Percentiles rank a stretch among this genome's conserved stretches.
phyloP scores from a whole-genome alignment of 805 yeast genomes.

The Yarrowia sp. region DNA sequence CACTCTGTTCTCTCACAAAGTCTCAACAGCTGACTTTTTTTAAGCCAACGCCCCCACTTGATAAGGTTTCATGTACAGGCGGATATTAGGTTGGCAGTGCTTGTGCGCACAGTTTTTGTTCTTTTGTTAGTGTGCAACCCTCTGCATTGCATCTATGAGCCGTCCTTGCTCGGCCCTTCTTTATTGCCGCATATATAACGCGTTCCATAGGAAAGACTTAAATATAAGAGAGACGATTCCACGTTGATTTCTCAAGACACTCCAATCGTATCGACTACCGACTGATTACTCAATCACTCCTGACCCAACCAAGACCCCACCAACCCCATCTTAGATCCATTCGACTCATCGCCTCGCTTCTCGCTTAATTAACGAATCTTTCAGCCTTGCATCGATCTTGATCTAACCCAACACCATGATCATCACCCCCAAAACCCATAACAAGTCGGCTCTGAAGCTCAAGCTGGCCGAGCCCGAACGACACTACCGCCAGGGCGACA shows the following conservation, averaged over 20 bases:
- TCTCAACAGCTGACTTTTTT: conserved; percentile 33
- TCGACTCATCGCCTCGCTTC: too few relatives aligned
- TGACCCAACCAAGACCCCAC: neutral
- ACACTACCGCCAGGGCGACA: conserved; percentile 37
- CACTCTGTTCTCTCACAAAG: neutral
- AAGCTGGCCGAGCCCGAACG: conserved; percentile 35
- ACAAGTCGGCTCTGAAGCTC: conserved; percentile 34
- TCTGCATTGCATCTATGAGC: conserved; percentile 31
- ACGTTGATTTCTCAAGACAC: too few relatives aligned
- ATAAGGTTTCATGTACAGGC: conserved; percentile 20
- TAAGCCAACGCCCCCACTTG: conserved; percentile 31
- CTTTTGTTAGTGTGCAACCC: conserved; percentile 21
- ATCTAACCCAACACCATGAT: conserved; percentile 17
- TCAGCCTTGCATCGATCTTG: conserved; percentile 33
- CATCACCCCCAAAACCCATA: conserved; percentile 37
- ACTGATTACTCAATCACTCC: neutral
- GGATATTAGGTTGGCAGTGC: neutral
- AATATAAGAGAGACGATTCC: conserved; percentile 9
- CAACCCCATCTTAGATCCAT: too few relatives aligned
- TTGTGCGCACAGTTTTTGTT: neutral
- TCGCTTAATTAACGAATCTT: neutral
- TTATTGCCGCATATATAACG: conserved; percentile 36
- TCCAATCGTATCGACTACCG: neutral
- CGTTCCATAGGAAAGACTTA: conserved; percentile 14
- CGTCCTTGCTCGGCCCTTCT: conserved; percentile 38